Conservation (phyloP, 768 basidiomycete species). For the Pholiota conissans region DNA sequence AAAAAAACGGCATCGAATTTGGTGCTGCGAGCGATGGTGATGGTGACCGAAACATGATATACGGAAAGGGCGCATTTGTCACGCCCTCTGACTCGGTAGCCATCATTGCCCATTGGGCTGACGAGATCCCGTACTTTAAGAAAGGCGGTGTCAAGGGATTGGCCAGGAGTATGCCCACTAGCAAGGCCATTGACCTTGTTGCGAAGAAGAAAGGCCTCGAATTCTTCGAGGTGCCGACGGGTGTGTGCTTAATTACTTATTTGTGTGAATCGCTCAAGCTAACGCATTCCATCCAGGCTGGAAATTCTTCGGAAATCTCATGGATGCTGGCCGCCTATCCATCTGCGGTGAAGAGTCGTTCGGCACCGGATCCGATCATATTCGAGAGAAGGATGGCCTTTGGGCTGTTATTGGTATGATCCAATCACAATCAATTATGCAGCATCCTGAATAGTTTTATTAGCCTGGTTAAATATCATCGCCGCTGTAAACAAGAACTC, state of each 20-base stretch:
- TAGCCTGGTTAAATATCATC: slow-evolving; percentile 97
- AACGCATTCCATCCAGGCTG: slow-evolving; percentile 57
- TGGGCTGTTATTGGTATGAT: slow-evolving; percentile 93
- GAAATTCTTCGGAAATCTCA: slow-evolving; percentile 99
- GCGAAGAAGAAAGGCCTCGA: slow-evolving; percentile 92
- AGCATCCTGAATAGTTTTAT: neutral
- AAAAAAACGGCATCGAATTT: slow-evolving; percentile 81
- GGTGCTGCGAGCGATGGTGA: slow-evolving; percentile 98
- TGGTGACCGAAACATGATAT: slow-evolving; percentile 99
- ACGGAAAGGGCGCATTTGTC: slow-evolving; percentile 96
- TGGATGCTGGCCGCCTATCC: slow-evolving; percentile 97
- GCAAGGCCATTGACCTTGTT: slow-evolving; percentile 94
- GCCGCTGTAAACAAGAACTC: slow-evolving; percentile 83
- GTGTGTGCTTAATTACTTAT: slow-evolving; percentile 31
- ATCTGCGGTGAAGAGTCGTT: slow-evolving; percentile 99
- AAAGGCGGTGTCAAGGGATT: slow-evolving; percentile 91
- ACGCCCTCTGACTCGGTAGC: slow-evolving; percentile 98
- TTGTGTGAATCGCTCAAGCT: neutral
- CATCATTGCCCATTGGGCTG: slow-evolving; percentile 97
- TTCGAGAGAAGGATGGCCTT: slow-evolving; percentile 98
- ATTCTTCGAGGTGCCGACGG: slow-evolving; percentile 95
- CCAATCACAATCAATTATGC: neutral
- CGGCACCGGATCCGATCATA: slow-evolving; percentile 99
- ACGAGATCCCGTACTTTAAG: slow-evolving; percentile 90
- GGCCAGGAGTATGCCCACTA: slow-evolving; percentile 97